These are phyloP conservation scores for Penicillium antarcticum DNA, from an alignment of 495 filamentous ascomycete genomes.

Conservation along the genomic window DNA sequence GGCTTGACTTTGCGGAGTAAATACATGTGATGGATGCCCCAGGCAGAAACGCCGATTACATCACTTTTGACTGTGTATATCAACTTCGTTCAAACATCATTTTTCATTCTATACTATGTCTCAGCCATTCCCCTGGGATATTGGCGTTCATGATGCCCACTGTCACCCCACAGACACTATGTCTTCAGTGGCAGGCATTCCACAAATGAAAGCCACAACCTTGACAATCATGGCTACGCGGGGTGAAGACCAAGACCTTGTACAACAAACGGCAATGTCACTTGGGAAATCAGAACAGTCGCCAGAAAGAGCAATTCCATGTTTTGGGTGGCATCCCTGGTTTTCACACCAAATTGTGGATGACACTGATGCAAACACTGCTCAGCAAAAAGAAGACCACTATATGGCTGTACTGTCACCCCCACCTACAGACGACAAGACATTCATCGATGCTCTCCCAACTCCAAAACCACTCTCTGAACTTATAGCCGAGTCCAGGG, in stretches of 20 bases:
- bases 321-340: constrained; percentile 99
- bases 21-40: constrained; percentile 7
- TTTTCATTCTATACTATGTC: constrained; percentile 10
- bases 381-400: constrained; percentile 52
- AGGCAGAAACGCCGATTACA: constrained; percentile 2
- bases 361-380: constrained; percentile 41
- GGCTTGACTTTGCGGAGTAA: constrained; percentile 3
- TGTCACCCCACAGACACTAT: constrained; percentile 99
- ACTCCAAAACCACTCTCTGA: constrained; percentile 65
- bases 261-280: constrained; percentile 59
- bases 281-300: constrained; percentile 20
- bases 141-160: constrained; percentile 87
- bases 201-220: constrained; percentile 69
- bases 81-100: neutral
- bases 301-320: constrained; percentile 58
- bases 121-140: constrained; percentile 70
- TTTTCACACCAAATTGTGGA: constrained; percentile 87
- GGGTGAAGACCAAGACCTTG: constrained; percentile 80
- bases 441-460: constrained; percentile 67
- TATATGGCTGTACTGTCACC: constrained; percentile 68
- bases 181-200: constrained; percentile 62
- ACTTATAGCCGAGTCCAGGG: constrained; percentile 62
- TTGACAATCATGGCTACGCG: constrained; percentile 91
- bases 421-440: constrained; percentile 41
- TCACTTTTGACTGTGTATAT: neutral